Percentiles rank a stretch among this genome's conserved stretches.
phyloP scores from a whole-genome alignment of 2,329 filamentous ascomycete genomes.

The Penicillium sp. region DNA sequence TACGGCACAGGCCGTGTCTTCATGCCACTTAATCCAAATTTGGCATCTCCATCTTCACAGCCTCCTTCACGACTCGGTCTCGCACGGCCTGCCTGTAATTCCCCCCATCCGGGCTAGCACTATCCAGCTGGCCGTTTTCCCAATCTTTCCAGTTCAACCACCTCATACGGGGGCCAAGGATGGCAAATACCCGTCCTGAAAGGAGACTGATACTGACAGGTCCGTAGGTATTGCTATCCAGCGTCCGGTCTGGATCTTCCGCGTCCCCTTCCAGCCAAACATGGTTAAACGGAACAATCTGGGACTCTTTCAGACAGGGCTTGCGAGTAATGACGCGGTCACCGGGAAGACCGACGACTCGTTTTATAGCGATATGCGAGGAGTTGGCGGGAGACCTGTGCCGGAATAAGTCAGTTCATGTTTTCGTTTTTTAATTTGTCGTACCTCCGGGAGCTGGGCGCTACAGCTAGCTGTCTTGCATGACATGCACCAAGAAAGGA shows the following conservation, averaged over 20 bases:
- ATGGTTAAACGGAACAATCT: conserved; percentile 77
- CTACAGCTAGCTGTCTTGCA: too few species aligned
- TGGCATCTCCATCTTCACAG: conserved; percentile 40
- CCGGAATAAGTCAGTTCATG: not conserved
- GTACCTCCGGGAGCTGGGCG: not conserved
- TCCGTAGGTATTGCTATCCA: conserved; percentile 90
- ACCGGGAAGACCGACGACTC: conserved; percentile 79
- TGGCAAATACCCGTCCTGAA: conserved; percentile 72
- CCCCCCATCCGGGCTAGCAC: conserved; percentile 30
- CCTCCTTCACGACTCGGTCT: conserved; percentile 42
- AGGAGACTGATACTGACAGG: conserved; percentile 78
- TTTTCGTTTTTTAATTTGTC: not conserved
- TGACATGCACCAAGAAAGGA: not conserved
- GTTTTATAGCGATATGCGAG: conserved; percentile 74
- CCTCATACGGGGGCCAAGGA: conserved; percentile 66
- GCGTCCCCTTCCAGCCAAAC: conserved; percentile 96
- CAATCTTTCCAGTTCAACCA: conserved; percentile 43
- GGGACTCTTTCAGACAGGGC: conserved; percentile 59
- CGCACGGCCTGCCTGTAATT: conserved; percentile 40
- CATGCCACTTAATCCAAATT: not conserved
- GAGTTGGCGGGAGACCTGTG: conserved; percentile 72
- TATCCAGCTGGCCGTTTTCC: conserved; percentile 33
- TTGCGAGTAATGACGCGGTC: conserved; percentile 71
- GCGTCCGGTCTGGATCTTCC: conserved; percentile 63
- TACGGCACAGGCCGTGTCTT: not conserved